Evolutionary conservation across 129 eudicot species (phyloP).

Genomic region (Pseudognaphalium luteoalbum): DNA sequence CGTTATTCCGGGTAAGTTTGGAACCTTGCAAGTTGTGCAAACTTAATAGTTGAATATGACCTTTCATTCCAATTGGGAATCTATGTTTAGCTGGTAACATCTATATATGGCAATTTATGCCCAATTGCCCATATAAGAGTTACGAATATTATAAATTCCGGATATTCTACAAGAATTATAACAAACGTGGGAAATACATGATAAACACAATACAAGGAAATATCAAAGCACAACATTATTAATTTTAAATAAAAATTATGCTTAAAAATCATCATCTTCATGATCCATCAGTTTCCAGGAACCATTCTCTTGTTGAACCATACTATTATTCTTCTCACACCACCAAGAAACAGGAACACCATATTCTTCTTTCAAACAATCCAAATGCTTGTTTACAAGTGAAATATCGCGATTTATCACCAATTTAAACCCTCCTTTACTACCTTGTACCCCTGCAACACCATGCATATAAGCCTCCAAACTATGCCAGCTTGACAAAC

Average conservation of each 20-base stretch:
- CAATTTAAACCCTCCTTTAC: slow-evolving; percentile 60
- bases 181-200: background rate
- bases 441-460: slow-evolving; percentile 82
- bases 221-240: background rate
- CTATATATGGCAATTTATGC: no score
- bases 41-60: background rate
- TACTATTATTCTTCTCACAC: slow-evolving; percentile 73
- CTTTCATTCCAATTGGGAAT: background rate
- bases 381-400: slow-evolving; percentile 62
- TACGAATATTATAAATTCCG: no score
- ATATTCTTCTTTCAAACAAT: slow-evolving; percentile 65
- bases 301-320: slow-evolving; percentile 88
- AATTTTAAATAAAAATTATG: background rate
- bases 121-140: no score
- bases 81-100: no score
- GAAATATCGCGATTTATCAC: slow-evolving; percentile 55
- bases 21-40: background rate
- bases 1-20: background rate
- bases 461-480: slow-evolving; percentile 85
- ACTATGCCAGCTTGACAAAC: slow-evolving; percentile 58
- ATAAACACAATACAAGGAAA: background rate
- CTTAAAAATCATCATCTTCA: slow-evolving; percentile 47
- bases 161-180: no score
- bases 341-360: slow-evolving; percentile 72
- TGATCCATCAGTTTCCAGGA: slow-evolving; percentile 84